Conservation (phyloP, 768 basidiomycete genomes). For the Russula foetens region DNA sequence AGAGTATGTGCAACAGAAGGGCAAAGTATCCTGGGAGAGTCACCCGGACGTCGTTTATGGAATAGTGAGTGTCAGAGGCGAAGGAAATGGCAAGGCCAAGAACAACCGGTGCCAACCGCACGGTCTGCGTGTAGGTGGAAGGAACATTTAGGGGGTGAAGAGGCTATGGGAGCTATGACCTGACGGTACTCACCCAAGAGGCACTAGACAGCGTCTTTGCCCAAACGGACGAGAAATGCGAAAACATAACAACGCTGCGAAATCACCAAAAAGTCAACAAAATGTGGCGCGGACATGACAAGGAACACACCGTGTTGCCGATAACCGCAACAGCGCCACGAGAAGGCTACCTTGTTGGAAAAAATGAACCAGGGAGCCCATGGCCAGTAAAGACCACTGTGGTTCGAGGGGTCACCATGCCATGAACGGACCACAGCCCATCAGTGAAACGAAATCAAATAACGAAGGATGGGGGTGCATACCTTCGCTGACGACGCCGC, state of each 20-base stretch:
- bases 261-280: too few species aligned
- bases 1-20: slow-evolving; percentile 47
- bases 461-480: slow-evolving; percentile 20
- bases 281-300: background rate
- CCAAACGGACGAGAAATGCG: too few species aligned
- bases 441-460: background rate
- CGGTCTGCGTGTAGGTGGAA: slow-evolving; percentile 34
- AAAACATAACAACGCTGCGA: too few species aligned
- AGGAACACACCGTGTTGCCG: slow-evolving; percentile 51
- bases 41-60: slow-evolving; percentile 35
- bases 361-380: slow-evolving; percentile 58
- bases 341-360: slow-evolving; percentile 61
- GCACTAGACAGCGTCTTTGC: slow-evolving; percentile 43
- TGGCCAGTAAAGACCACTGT: slow-evolving; percentile 66
- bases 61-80: slow-evolving; percentile 43
- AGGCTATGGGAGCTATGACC: background rate
- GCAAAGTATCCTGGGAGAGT: slow-evolving; percentile 61
- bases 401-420: slow-evolving; percentile 7
- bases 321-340: slow-evolving; percentile 58
- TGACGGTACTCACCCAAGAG: slow-evolving; percentile 34
- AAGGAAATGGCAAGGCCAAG: slow-evolving; percentile 48
- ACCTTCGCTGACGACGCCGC: slow-evolving; percentile 42
- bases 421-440: background rate
- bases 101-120: slow-evolving; percentile 39
- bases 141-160: background rate